These are phyloP conservation scores for Calonectria crousiana DNA, from an alignment of 2,329 filamentous ascomycete species.

Conservation along the genomic window DNA sequence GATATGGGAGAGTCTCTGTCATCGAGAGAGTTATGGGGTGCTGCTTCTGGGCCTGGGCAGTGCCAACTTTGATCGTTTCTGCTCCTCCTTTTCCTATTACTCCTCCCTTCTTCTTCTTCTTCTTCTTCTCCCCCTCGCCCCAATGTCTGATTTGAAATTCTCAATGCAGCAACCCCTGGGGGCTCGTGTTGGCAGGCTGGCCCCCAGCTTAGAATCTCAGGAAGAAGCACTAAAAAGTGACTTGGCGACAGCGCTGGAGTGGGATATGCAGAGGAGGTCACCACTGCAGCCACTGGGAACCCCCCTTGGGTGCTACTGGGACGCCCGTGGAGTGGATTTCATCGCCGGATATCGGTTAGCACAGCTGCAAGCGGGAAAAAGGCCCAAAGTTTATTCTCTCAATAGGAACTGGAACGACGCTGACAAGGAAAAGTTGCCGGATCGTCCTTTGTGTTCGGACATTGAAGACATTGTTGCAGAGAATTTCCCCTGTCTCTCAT, in stretches of 20 bases:
- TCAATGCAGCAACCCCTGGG: conserved; percentile 3
- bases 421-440: neutral
- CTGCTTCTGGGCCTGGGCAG: neutral
- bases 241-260: conserved; percentile 6
- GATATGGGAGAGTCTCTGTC: neutral
- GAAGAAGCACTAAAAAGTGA: conserved; percentile 9
- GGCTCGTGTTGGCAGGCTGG: neutral
- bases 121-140: neutral
- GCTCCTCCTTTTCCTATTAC: neutral
- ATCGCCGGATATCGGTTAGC: conserved; percentile 43
- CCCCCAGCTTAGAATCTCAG: conserved; percentile 7
- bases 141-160: neutral
- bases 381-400: conserved; percentile 41
- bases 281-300: conserved; percentile 3
- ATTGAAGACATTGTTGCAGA: neutral
- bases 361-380: conserved; percentile 30
- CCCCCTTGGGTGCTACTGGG: neutral
- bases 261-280: conserved; percentile 2
- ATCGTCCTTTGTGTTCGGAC: conserved; percentile 1
- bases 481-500: conserved; percentile 9
- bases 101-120: neutral
- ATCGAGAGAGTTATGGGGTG: neutral
- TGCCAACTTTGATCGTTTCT: conserved; percentile 3
- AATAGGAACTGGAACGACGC: conserved; percentile 16
- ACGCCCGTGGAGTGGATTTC: conserved; percentile 4